Conservation (phyloP, 192 early-diverging fungal species). For the Powellomyces hirtus region DNA sequence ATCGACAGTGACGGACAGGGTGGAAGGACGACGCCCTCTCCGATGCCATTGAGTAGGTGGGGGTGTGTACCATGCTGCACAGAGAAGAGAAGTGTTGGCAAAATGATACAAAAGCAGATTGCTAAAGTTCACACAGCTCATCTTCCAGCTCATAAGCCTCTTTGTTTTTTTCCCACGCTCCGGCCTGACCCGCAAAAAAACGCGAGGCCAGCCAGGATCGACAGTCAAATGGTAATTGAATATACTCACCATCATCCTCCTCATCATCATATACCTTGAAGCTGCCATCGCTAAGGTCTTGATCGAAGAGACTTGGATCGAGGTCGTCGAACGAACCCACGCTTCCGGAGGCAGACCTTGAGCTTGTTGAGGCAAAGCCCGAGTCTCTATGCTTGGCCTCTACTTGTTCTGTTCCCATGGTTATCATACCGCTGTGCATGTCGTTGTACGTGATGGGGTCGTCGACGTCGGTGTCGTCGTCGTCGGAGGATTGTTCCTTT, state of each 20-base stretch:
- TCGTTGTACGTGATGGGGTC: not conserved
- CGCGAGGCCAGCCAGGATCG: too few relatives aligned
- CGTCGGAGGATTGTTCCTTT: not conserved
- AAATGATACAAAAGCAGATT: not conserved
- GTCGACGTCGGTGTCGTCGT: not conserved
- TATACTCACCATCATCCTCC: not conserved
- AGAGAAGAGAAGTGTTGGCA: not conserved
- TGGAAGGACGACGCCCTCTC: conserved; percentile 2
- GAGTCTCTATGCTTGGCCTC: not conserved
- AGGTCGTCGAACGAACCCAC: not conserved
- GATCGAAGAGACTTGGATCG: not conserved
- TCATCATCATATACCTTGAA: not conserved
- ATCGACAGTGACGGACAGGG: conserved; percentile 16
- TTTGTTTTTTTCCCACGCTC: not conserved
- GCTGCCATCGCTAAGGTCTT: not conserved
- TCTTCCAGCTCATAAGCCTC: not conserved
- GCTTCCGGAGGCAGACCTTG: not conserved
- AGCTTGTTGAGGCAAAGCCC: not conserved
- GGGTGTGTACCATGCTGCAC: not conserved
- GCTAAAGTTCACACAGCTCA: not conserved
- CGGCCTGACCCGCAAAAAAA: too few relatives aligned
- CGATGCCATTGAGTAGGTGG: not conserved
- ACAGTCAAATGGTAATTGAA: too few relatives aligned
- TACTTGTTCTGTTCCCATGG: not conserved
- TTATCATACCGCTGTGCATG: not conserved